Evolutionary conservation across 208 protist genomes (phyloP).

Genomic region (Jaenimonas drosophilae): DNA sequence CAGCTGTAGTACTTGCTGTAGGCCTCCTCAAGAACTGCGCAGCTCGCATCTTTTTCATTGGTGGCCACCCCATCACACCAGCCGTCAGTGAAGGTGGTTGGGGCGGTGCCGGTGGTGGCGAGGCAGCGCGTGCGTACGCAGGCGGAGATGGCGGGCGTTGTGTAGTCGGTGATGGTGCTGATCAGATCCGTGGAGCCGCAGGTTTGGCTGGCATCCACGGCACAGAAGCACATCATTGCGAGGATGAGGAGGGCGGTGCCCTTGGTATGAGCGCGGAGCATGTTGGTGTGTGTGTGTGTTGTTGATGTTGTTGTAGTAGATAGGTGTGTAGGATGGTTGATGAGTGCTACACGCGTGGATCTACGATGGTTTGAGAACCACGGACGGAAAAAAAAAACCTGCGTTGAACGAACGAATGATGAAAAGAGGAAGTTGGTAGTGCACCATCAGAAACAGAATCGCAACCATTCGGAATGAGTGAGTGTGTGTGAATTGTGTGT

Average conservation of each 20-base stretch:
- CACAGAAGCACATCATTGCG: background rate
- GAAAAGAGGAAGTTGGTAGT: too few species aligned
- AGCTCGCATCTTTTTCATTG: constrained; percentile 11
- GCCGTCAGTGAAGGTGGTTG: constrained; percentile 8
- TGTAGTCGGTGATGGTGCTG: constrained; percentile 9
- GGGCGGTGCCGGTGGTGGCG: constrained; percentile 8
- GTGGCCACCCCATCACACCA: constrained; percentile 24
- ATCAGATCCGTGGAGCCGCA: constrained; percentile 7
- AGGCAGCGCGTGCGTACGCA: constrained; percentile 23
- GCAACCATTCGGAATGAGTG: too few species aligned
- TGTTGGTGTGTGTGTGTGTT: too few species aligned
- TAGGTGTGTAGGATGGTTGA: too few species aligned
- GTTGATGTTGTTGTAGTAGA: too few species aligned
- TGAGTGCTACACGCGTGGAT: too few species aligned
- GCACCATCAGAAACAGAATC: too few species aligned
- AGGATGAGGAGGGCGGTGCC: constrained; percentile 1
- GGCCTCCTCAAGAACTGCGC: constrained; percentile 10
- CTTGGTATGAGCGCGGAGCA: background rate
- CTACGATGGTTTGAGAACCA: too few species aligned
- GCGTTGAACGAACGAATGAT: too few species aligned
- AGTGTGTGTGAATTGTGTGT: too few species aligned
- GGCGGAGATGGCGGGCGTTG: constrained; percentile 1
- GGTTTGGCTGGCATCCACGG: constrained; percentile 5
- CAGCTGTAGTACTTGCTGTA: constrained; percentile 35
- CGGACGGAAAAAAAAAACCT: too few species aligned